Base-by-base conservation (phyloP, 805 yeast species). In the Saturnispora bothae region DNA sequence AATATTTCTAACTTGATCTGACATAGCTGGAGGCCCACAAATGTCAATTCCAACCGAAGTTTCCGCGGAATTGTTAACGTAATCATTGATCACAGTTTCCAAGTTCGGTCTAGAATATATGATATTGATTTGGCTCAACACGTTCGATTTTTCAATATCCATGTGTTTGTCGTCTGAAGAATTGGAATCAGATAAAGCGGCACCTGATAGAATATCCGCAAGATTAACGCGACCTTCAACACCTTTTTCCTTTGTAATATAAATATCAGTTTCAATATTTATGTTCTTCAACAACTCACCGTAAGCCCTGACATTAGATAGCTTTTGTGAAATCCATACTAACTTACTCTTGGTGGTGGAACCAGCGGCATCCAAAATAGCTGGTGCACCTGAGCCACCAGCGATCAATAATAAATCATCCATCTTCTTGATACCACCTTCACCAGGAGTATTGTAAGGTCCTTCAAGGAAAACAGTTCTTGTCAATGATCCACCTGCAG, bases 311-410 rank as follows among this genome's bases (percentile, higher is more conserved):
- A 80, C 50, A 5, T 76, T 65, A 14, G 59, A 53, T 34, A 65
- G 54, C 20, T 70, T 68, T 34, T 76, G 63, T 5, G 78, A 59
- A 7, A 71, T 64, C 94, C 94, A 83, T 20, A 69, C 50, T 40
- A 80, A 63, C 41, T 69, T 68, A 23, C 65, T 56, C 4, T 39
- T 41, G 16, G 53, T 52, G 65, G 48, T 39, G 7, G 38, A 31
- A 3, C 32, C 5, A 0, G 63, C 66, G 47, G 65, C 68, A 14
- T 65, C 62, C 36, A 59, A 57, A 16, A 68, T 57, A 16, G 74
- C 80, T 0, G 88, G 78, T 35, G 78, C 62, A 33, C 88, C 92
- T 34, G 71, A 68, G 15, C 92, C 89, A 28, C 84, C 86, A 5
- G 85, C 79, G 18, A 79, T 42, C 33, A 76, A 64, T 5, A 77